Evolutionary conservation across 2,329 filamentous ascomycete genomes (phyloP).

Genomic region (Cercospora beticola): DNA sequence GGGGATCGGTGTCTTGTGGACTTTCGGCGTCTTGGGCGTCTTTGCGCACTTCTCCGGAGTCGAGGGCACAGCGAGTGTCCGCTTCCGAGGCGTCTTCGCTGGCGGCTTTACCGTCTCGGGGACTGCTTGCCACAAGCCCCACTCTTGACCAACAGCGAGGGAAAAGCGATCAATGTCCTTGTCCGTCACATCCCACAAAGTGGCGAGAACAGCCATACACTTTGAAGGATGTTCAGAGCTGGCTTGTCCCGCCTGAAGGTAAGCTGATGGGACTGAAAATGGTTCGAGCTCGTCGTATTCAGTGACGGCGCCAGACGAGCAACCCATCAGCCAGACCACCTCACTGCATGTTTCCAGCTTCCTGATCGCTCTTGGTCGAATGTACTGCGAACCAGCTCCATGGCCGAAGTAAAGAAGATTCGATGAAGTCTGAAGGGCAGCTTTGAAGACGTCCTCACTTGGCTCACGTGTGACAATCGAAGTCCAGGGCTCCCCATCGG

Average conservation of each 20-base stretch:
- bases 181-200: slow-evolving; percentile 97
- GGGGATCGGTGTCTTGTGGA: slow-evolving; percentile 32
- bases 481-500: slow-evolving; percentile 56
- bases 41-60: slow-evolving; percentile 35
- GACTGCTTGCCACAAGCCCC: slow-evolving; percentile 65
- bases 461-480: slow-evolving; percentile 68
- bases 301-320: slow-evolving; percentile 77
- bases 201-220: slow-evolving; percentile 76
- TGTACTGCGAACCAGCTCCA: slow-evolving; percentile 91
- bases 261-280: slow-evolving; percentile 87
- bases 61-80: slow-evolving; percentile 24
- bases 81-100: slow-evolving; percentile 35
- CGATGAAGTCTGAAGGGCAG: slow-evolving; percentile 63
- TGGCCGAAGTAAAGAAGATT: slow-evolving; percentile 94
- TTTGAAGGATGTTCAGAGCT: slow-evolving; percentile 17
- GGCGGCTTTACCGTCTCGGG: slow-evolving; percentile 24
- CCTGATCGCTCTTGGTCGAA: slow-evolving; percentile 79
- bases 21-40: slow-evolving; percentile 39
- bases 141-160: slow-evolving; percentile 73
- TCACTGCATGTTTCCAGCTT: slow-evolving; percentile 54
- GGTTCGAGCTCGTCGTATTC: slow-evolving; percentile 86
- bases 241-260: slow-evolving; percentile 72
- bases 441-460: slow-evolving; percentile 73
- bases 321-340: slow-evolving; percentile 83
- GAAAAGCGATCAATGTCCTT: slow-evolving; percentile 95